These are phyloP conservation scores for Dioszegia crocea DNA, from an alignment of 768 basidiomycete species.

Conservation along the genomic window DNA sequence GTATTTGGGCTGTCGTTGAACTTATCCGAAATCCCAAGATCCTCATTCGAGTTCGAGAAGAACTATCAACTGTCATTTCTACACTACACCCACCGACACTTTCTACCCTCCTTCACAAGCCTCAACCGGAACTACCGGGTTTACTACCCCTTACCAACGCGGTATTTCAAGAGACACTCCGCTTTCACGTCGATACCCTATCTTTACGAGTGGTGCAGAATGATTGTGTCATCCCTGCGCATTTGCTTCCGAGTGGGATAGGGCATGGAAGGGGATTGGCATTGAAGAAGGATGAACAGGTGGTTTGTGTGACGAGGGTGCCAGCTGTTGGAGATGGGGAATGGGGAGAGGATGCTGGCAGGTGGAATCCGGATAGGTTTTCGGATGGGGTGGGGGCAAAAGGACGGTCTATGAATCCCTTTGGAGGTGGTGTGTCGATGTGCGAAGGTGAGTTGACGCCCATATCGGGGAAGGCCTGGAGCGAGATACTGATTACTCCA, in stretches of 20 bases:
- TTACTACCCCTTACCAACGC: slow-evolving; percentile 16
- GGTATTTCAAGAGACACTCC: slow-evolving; percentile 28
- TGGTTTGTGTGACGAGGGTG: slow-evolving; percentile 20
- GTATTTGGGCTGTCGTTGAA: slow-evolving; percentile 24
- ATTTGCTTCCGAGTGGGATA: background rate
- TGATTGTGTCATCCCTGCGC: slow-evolving; percentile 16
- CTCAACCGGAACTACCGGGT: slow-evolving; percentile 13
- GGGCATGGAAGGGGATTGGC: slow-evolving; percentile 9
- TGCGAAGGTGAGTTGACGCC: slow-evolving; percentile 23
- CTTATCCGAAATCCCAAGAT: slow-evolving; percentile 21
- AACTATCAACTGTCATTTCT: slow-evolving; percentile 11
- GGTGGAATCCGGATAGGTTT: slow-evolving; percentile 21
- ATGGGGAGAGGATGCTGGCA: slow-evolving; percentile 19
- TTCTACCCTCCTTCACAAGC: slow-evolving; percentile 18
- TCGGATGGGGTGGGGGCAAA: slow-evolving; percentile 1
- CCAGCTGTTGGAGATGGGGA: background rate
- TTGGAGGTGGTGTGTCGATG: slow-evolving; percentile 34
- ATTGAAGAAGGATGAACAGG: slow-evolving; percentile 16
- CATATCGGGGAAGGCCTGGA: background rate
- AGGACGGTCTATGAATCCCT: slow-evolving; percentile 21
- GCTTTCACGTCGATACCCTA: slow-evolving; percentile 19
- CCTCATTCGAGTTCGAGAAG: slow-evolving; percentile 10
- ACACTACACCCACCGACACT: slow-evolving; percentile 14
- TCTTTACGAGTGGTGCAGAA: slow-evolving; percentile 18
- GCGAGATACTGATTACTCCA: slow-evolving; percentile 6